A percentile compares a stretch with the other conserved stretches of the same genome.
phyloP scores from a whole-genome alignment of 1,284 basidiomycete species.

The Peniophora sp. region DNA sequence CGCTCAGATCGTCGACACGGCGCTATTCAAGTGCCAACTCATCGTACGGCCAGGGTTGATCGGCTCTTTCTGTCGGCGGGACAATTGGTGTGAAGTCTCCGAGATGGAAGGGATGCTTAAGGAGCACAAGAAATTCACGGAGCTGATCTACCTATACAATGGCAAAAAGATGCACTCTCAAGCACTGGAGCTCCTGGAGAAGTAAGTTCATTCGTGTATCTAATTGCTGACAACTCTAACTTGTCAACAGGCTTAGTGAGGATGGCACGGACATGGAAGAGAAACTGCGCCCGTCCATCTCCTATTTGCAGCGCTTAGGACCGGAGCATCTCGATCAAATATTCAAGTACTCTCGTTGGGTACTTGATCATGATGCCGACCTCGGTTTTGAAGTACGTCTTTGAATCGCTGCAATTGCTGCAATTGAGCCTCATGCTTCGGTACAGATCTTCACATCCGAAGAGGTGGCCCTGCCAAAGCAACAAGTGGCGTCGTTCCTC shows the following conservation, averaged over 20 bases:
- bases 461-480: slow-evolving; percentile 81
- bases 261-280: slow-evolving; percentile 75
- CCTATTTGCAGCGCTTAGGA: slow-evolving; percentile 89
- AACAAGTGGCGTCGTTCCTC: slow-evolving; percentile 71
- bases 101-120: slow-evolving; percentile 89
- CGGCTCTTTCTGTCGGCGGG: slow-evolving; percentile 82
- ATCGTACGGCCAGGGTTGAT: slow-evolving; percentile 78
- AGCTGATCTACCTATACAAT: slow-evolving; percentile 88
- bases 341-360: slow-evolving; percentile 77
- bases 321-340: slow-evolving; percentile 74
- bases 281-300: slow-evolving; percentile 77
- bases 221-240: slow-evolving; percentile 2
- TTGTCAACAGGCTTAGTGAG: slow-evolving; percentile 56
- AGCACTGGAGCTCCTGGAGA: slow-evolving; percentile 74
- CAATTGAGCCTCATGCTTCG: background rate
- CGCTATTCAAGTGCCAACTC: slow-evolving; percentile 90
- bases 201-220: slow-evolving; percentile 43
- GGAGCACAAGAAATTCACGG: slow-evolving; percentile 58
- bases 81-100: slow-evolving; percentile 96
- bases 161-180: slow-evolving; percentile 94
- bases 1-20: slow-evolving; percentile 94
- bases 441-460: slow-evolving; percentile 90
- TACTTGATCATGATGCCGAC: slow-evolving; percentile 66
- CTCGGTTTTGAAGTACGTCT: slow-evolving; percentile 67
- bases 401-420: background rate